These are phyloP conservation scores for Colletotrichum sp. DNA, from an alignment of 2,329 filamentous ascomycete genomes.

Conservation along the genomic window DNA sequence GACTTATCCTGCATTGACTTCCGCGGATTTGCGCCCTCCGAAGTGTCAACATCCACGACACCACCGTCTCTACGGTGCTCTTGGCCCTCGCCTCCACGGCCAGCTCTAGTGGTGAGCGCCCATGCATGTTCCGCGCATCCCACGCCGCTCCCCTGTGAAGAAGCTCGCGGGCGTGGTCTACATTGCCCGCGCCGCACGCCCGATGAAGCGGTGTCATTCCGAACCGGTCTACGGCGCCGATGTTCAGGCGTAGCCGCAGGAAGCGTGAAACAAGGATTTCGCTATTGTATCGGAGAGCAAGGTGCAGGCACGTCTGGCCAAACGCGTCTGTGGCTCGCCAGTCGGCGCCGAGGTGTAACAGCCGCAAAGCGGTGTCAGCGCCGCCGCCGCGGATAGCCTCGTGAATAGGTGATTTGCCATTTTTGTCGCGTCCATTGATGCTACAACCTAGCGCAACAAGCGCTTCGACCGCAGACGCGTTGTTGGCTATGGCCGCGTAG, in stretches of 20 bases:
- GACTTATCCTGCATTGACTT: fast-evolving
- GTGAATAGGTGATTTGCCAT: neutral
- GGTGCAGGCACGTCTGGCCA: neutral
- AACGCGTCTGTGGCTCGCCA: neutral
- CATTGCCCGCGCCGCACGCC: neutral
- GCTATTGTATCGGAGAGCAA: neutral
- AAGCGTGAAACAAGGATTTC: neutral
- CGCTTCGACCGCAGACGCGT: neutral
- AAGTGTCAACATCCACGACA: neutral
- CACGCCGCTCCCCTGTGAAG: neutral
- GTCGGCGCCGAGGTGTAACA: neutral
- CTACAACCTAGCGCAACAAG: neutral
- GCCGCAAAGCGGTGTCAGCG: neutral
- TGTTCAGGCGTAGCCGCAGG: neutral
- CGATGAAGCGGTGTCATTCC: neutral
- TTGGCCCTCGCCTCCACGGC: neutral
- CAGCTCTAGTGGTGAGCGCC: neutral
- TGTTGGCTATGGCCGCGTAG: fast-evolving
- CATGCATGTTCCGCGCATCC: neutral
- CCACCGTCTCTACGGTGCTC: neutral
- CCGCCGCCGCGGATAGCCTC: neutral
- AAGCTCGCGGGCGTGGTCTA: fast-evolving
- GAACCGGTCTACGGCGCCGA: neutral
- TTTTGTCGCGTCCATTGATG: neutral
- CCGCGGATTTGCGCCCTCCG: neutral